Percentiles rank a stretch among this genome's conserved stretches.
Conservation (phyloP, 139 green algal species). For the Chlamydomonas applanata region DNA sequence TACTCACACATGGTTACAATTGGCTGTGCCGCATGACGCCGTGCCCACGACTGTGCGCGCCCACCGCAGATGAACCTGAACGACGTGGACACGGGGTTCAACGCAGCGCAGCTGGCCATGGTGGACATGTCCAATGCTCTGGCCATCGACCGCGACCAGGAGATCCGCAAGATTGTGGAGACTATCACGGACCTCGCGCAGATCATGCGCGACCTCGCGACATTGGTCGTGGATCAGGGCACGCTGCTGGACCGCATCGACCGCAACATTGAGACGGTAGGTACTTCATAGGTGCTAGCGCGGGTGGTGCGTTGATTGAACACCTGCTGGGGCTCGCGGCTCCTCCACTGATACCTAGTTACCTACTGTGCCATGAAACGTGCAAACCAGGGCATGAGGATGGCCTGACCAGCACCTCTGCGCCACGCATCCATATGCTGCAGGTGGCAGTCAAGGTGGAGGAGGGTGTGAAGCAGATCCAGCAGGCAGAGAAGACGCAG, state of each 20-base stretch:
- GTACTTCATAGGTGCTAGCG: too few species aligned
- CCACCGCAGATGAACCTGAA: neutral
- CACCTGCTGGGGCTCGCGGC: neutral
- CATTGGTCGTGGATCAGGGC: constrained; percentile 97
- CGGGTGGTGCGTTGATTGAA: constrained; percentile 27
- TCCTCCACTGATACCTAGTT: neutral
- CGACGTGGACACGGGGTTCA: constrained; percentile 80
- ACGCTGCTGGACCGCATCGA: constrained; percentile 90
- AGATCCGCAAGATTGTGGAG: constrained; percentile 82
- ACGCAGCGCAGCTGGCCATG: constrained; percentile 59
- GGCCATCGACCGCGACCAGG: constrained; percentile 76
- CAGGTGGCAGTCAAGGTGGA: constrained; percentile 60
- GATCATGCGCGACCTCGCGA: constrained; percentile 95
- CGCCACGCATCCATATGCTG: neutral
- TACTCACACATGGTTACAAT: too few species aligned
- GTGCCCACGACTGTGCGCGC: too few species aligned
- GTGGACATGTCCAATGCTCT: constrained; percentile 42
- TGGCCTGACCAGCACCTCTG: neutral
- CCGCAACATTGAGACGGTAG: constrained; percentile 43
- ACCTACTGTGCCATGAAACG: neutral
- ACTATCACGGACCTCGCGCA: constrained; percentile 59
- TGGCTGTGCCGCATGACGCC: too few species aligned
- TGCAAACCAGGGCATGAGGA: neutral
- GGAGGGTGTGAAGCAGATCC: constrained; percentile 86
- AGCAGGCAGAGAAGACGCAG: constrained; percentile 89